phyloP scores from a whole-genome alignment of 2,329 filamentous ascomycete species.

The Rhynchosporium secalis region DNA sequence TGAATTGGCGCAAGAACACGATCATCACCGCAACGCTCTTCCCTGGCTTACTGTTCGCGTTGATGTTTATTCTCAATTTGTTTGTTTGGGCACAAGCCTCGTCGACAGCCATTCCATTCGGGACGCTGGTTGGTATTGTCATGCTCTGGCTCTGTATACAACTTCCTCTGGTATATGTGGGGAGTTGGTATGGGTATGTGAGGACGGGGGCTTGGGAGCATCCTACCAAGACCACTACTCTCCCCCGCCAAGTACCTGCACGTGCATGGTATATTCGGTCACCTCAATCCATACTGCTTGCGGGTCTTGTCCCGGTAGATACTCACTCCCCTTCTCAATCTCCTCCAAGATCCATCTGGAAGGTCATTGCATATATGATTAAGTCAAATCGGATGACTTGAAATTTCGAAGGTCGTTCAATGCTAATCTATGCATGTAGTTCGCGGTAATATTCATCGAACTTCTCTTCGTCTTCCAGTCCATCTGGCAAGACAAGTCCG shows the following conservation, averaged over 20 bases:
- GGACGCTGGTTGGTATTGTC: conserved; percentile 71
- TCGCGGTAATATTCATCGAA: conserved; percentile 86
- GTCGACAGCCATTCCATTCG: conserved; percentile 82
- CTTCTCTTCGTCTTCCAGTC: conserved; percentile 85
- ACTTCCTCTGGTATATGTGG: conserved; percentile 78
- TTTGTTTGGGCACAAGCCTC: conserved; percentile 91
- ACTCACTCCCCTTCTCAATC: too few species aligned
- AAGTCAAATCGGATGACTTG: too few species aligned
- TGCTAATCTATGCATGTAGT: conserved; percentile 40
- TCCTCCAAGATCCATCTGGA: too few species aligned
- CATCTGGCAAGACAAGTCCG: conserved; percentile 86
- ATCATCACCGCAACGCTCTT: conserved; percentile 76
- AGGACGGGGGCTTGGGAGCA: conserved; percentile 72
- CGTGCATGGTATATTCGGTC: conserved; percentile 75
- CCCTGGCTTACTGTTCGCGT: conserved; percentile 72
- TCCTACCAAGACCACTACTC: conserved; percentile 72
- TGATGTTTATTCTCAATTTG: conserved; percentile 78
- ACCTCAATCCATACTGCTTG: conserved; percentile 64
- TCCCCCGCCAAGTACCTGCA: conserved; percentile 71
- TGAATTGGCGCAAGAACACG: conserved; percentile 73
- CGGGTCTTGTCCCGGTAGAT: conserved; percentile 65
- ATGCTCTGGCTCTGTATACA: conserved; percentile 84
- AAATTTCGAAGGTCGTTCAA: too few species aligned
- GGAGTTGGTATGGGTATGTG: conserved; percentile 75
- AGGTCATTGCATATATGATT: too few species aligned